A percentile compares a stretch with the other conserved stretches of the same genome.
Conservation (phyloP, 345 rosid species). For the Eucalyptus decipiens region DNA sequence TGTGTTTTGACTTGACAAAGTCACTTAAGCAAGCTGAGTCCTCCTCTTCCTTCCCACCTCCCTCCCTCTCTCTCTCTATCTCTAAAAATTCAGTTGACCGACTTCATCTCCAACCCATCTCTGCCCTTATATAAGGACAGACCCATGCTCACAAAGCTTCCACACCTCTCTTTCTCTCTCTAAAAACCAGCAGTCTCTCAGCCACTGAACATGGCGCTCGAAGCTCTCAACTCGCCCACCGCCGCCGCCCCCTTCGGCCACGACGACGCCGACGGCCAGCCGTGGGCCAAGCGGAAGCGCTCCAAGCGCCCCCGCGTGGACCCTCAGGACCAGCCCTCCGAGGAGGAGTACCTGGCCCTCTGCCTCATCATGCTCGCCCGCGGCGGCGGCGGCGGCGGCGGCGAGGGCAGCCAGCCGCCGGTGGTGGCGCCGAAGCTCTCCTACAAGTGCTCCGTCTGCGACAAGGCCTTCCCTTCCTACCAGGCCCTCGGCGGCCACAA, state of each 20-base stretch:
- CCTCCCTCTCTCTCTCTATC: neutral
- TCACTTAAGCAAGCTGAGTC: neutral
- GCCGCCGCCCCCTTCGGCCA: neutral
- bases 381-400: slow-evolving; percentile 9
- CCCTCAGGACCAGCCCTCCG: slow-evolving; percentile 14
- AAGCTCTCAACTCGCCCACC: slow-evolving; percentile 7
- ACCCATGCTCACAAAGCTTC: neutral
- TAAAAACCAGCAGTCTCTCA: neutral
- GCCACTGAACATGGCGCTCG: neutral
- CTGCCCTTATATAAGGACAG: neutral
- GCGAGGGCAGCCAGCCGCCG: neutral
- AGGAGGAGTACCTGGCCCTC: slow-evolving; percentile 70
- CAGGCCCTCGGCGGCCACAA: slow-evolving; percentile 98
- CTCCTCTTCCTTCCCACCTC: neutral
- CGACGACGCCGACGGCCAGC: slow-evolving; percentile 10
- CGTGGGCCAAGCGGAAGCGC: slow-evolving; percentile 59
- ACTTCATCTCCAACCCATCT: neutral
- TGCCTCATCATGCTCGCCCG: slow-evolving; percentile 81
- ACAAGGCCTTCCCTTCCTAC: slow-evolving; percentile 72
- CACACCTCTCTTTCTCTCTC: neutral
- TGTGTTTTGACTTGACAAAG: neutral
- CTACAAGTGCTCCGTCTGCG: slow-evolving; percentile 72
- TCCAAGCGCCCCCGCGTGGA: slow-evolving; percentile 39
- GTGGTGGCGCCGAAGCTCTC: neutral
- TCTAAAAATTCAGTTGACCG: neutral